phyloP scores from a whole-genome alignment of 768 basidiomycete species.

The Leccinum ochraceum region DNA sequence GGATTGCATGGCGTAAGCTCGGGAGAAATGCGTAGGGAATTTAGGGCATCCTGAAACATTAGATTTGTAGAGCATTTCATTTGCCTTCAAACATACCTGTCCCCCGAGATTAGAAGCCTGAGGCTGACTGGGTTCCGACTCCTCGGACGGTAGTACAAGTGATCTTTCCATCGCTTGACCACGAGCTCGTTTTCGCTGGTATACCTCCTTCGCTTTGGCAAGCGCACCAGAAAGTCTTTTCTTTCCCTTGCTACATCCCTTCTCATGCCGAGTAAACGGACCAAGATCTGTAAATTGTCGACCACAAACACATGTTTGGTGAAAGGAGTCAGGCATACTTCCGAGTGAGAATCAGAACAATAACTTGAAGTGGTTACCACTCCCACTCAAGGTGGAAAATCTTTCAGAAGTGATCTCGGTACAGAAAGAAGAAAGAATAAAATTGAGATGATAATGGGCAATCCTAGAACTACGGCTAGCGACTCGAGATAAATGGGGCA shows the following conservation, averaged over 20 bases:
- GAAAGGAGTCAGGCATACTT: background rate
- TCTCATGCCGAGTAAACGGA: background rate
- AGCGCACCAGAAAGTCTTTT: background rate
- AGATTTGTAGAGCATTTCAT: background rate
- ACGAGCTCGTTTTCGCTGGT: background rate
- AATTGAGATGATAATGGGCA: too few relatives aligned
- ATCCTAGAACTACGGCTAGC: too few relatives aligned
- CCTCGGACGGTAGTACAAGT: background rate
- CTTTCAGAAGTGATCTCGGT: background rate
- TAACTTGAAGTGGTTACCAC: background rate
- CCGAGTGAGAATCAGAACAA: background rate
- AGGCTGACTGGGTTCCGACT: background rate
- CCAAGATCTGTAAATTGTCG: background rate
- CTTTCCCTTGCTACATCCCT: background rate
- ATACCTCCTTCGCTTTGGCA: background rate
- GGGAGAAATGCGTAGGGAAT: background rate
- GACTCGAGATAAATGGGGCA: too few relatives aligned
- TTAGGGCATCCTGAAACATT: background rate
- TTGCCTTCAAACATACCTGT: background rate
- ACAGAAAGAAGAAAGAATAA: background rate
- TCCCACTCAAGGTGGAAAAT: background rate
- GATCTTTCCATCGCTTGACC: background rate
- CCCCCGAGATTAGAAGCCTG: too few relatives aligned
- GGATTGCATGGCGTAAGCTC: background rate
- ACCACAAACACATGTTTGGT: background rate